Percentiles rank a stretch among this genome's conserved stretches.
phyloP scores from a whole-genome alignment of 2,329 filamentous ascomycete genomes.

The Didymella glomerata region DNA sequence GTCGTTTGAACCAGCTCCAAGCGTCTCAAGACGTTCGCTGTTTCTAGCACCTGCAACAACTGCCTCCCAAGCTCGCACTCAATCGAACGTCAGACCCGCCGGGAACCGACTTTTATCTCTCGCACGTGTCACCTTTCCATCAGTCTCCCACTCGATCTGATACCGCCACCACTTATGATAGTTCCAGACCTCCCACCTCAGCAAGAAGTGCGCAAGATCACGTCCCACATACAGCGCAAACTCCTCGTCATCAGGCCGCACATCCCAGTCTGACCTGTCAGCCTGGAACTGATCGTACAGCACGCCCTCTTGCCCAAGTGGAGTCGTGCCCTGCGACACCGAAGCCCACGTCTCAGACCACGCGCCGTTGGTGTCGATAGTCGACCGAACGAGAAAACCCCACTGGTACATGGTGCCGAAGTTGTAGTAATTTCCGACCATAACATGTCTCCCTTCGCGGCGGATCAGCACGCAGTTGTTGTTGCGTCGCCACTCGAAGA shows the following conservation, averaged over 20 bases:
- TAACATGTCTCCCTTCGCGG: constrained; percentile 20
- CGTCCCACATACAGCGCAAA: constrained; percentile 23
- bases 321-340: constrained; percentile 15
- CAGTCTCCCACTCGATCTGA: constrained; percentile 21
- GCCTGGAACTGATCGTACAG: constrained; percentile 22
- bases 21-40: not conserved
- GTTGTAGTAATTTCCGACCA: constrained; percentile 25
- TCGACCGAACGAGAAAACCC: constrained; percentile 23
- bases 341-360: constrained; percentile 28
- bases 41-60: not conserved
- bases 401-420: constrained; percentile 27
- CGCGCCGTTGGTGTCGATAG: constrained; percentile 14
- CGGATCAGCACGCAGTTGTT: constrained; percentile 26
- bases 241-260: constrained; percentile 19
- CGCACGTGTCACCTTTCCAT: constrained; percentile 23
- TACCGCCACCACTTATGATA: constrained; percentile 21
- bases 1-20: not conserved
- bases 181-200: constrained; percentile 23
- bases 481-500: constrained; percentile 31
- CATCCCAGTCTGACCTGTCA: not conserved
- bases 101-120: constrained; percentile 15
- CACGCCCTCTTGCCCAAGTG: constrained; percentile 15
- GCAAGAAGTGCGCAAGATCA: constrained; percentile 16
- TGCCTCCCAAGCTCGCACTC: not conserved
- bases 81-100: constrained; percentile 13